A percentile compares a stretch with the other conserved stretches of the same genome.
These are phyloP conservation scores for Corniculantispora saksenae DNA, from an alignment of 2,329 filamentous ascomycete species.

Conservation along the genomic window DNA sequence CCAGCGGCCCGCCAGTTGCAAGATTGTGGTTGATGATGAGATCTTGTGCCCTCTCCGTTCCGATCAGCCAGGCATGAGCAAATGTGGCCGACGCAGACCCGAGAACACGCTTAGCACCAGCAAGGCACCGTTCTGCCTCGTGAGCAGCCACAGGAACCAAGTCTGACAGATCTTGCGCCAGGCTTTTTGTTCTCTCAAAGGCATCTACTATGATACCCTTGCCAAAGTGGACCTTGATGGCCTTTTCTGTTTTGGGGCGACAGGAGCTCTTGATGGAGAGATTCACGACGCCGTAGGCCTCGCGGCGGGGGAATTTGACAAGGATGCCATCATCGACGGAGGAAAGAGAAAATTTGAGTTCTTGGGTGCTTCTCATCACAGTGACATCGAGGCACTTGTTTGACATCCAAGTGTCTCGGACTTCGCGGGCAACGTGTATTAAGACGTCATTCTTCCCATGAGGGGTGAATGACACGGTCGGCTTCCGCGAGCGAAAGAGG, in stretches of 20 bases:
- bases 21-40: slow-evolving; percentile 1
- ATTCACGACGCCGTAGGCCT: slow-evolving; percentile 59
- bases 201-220: slow-evolving; percentile 46
- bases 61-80: slow-evolving; percentile 19
- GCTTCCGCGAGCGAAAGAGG: slow-evolving; percentile 36
- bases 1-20: background rate
- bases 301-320: slow-evolving; percentile 52
- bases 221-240: slow-evolving; percentile 62
- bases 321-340: slow-evolving; percentile 53
- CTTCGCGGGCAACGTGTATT: slow-evolving; percentile 50
- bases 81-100: slow-evolving; percentile 32
- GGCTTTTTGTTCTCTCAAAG: slow-evolving; percentile 45
- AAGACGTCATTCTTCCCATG: slow-evolving; percentile 52
- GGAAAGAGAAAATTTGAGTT: slow-evolving; percentile 51
- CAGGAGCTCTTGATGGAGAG: slow-evolving; percentile 59
- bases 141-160: slow-evolving; percentile 42
- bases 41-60: slow-evolving; percentile 4
- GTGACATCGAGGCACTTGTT: slow-evolving; percentile 59
- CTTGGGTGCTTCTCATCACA: slow-evolving; percentile 49
- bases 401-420: slow-evolving; percentile 56
- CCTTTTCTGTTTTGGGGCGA: slow-evolving; percentile 62
- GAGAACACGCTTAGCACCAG: slow-evolving; percentile 35
- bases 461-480: slow-evolving; percentile 32
- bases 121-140: slow-evolving; percentile 40
- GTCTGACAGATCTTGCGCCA: slow-evolving; percentile 44